Base-by-base conservation (phyloP, 1,139 yeast species). In the Pichia sp. region DNA sequence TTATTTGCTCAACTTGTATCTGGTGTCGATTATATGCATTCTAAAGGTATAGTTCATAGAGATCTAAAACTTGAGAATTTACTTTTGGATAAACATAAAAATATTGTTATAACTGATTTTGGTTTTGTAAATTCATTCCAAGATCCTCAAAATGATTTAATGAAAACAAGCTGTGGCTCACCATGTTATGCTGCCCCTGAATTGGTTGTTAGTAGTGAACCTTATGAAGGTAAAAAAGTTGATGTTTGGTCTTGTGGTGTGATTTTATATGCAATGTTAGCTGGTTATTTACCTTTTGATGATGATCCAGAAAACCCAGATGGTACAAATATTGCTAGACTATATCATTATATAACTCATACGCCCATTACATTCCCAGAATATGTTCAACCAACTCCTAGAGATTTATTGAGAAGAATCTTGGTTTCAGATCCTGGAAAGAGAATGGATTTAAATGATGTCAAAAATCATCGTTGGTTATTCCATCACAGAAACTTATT, bases 141-240 rank as follows among this genome's bases (percentile, higher is more conserved):
- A 50, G 33, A 41, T 28, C 20, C 32, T n/a, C 35, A 36, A 14
- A 44, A 40, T 33, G 96, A 86, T 59, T 67, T 86, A 42, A 91
- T 91, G 98, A 82, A 81, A 59, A 91, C 98, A 1, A 79, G 91
- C 37, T 91, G 99, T 63, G 99, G 99, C 2, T 85, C 96, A 6
- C 98, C 98, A 0, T 89, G 98, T 62, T 91, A 91, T 62, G 97
- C 97, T 0, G 98, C 98, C 4, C 98, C 98, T 0, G 98, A 91
- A 61, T 68, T 91, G 46, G 98, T 91, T 4, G 81, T 89, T 32
- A 81, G 93, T 12, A 89, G 82, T 52, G 72, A 78, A 41, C 91
- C 93, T 18, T 91, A 91, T 60, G 88, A 84, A 52, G 96, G 96
- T n/a, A 74, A 88, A 49, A 88, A 85, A 60, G 96, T 86, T 20